Evolutionary conservation across 1,139 yeast genomes (phyloP).

Genomic region (Arxiozyma slooffiae): DNA sequence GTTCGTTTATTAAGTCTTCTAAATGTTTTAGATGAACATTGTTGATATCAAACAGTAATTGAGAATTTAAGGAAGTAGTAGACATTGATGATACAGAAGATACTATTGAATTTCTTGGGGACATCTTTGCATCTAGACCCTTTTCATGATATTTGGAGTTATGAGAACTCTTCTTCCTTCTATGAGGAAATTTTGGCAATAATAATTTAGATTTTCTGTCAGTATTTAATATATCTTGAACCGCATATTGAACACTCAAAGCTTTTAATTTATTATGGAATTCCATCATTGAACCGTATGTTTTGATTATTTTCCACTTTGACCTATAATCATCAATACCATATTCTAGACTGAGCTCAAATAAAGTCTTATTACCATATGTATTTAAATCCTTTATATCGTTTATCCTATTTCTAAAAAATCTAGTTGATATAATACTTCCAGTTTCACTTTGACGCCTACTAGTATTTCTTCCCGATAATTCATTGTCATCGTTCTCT

Average conservation of each 20-base stretch:
- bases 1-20: slow-evolving; percentile 25
- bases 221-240: slow-evolving; percentile 20
- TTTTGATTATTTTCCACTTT: slow-evolving; percentile 72
- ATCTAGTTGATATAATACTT: background rate
- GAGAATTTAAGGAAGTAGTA: slow-evolving; percentile 4
- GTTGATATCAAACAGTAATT: slow-evolving; percentile 17
- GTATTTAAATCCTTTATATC: background rate
- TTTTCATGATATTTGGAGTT: background rate
- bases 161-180: slow-evolving; percentile 13
- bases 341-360: slow-evolving; percentile 67
- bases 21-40: slow-evolving; percentile 25
- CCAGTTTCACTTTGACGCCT: background rate
- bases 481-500: background rate
- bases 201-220: slow-evolving; percentile 20
- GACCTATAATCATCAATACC: slow-evolving; percentile 77
- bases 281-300: slow-evolving; percentile 56
- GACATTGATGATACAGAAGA: slow-evolving; percentile 3
- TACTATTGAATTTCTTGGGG: background rate
- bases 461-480: background rate
- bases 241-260: slow-evolving; percentile 34
- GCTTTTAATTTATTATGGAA: slow-evolving; percentile 62
- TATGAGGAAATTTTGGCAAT: slow-evolving; percentile 29
- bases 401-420: background rate
- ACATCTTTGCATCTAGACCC: background rate
- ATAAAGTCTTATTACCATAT: slow-evolving; percentile 31